These are phyloP conservation scores for Diaporthe aspalathi DNA, from an alignment of 2,329 filamentous ascomycete species.

Conservation along the genomic window DNA sequence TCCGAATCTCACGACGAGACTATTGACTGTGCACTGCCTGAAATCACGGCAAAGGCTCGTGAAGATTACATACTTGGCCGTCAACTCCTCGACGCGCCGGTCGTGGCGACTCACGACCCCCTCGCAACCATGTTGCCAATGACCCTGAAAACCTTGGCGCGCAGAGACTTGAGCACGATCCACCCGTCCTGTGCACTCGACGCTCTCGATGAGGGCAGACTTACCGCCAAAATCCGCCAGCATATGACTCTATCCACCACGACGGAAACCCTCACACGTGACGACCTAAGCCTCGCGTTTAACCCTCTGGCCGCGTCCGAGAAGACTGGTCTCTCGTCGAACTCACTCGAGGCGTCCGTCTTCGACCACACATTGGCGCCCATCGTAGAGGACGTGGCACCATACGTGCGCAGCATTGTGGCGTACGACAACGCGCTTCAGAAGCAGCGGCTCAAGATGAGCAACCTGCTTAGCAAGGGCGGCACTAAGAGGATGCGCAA, in stretches of 20 bases:
- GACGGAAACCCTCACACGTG: conserved; percentile 53
- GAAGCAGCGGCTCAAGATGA: conserved; percentile 69
- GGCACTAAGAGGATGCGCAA: conserved; percentile 70
- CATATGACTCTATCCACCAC: conserved; percentile 47
- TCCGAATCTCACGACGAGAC: conserved; percentile 57
- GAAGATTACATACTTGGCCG: conserved; percentile 65
- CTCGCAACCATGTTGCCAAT: conserved; percentile 48
- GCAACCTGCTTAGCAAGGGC: conserved; percentile 65
- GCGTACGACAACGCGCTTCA: conserved; percentile 79
- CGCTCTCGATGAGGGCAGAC: conserved; percentile 49
- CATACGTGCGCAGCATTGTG: conserved; percentile 89
- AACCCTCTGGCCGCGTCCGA: conserved; percentile 68
- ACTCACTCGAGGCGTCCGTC: conserved; percentile 72
- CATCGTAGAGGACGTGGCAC: conserved; percentile 82
- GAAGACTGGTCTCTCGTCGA: conserved; percentile 50
- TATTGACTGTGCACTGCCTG: conserved; percentile 73
- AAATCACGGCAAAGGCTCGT: conserved; percentile 57
- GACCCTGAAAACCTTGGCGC: conserved; percentile 49
- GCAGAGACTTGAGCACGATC: conserved; percentile 43
- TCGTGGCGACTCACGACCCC: conserved; percentile 47
- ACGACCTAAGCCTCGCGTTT: conserved; percentile 69
- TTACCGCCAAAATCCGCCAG: conserved; percentile 52
- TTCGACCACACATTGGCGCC: conserved; percentile 78
- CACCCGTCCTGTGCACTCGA: conserved; percentile 39
- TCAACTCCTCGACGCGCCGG: conserved; percentile 60